Percentiles rank a stretch among this genome's conserved stretches.
Conservation (phyloP, 306 rosid species). For the Gastrolobium villosum region DNA sequence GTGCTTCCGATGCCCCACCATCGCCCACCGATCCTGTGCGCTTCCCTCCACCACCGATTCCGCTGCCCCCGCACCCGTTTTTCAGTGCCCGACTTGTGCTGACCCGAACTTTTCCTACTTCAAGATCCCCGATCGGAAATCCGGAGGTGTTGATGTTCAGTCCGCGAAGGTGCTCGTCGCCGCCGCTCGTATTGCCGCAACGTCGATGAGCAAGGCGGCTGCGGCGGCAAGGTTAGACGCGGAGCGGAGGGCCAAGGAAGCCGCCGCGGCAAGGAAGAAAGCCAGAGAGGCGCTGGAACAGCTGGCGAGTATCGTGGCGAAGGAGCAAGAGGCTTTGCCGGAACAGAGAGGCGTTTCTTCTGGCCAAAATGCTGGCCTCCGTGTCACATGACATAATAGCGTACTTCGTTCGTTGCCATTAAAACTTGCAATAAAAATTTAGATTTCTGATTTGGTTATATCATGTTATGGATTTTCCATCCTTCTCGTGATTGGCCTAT, state of each 20-base stretch:
- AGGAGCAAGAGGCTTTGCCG: slow-evolving; percentile 42
- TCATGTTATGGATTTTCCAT: slow-evolving; percentile 1
- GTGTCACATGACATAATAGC: slow-evolving; percentile 16
- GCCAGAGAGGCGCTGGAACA: slow-evolving; percentile 69
- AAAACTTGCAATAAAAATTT: slow-evolving; percentile 39
- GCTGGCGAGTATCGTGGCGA: slow-evolving; percentile 49
- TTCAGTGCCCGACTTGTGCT: slow-evolving; percentile 65
- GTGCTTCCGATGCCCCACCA: slow-evolving; percentile 74
- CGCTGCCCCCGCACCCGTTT: slow-evolving; percentile 36
- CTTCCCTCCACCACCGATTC: slow-evolving; percentile 20
- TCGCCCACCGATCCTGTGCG: slow-evolving; percentile 68
- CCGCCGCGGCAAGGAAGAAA: slow-evolving; percentile 64
- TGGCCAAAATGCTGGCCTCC: slow-evolving; percentile 23
- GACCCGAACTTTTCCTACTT: slow-evolving; percentile 63
- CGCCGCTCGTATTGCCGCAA: slow-evolving; percentile 63
- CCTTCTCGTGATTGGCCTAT: slow-evolving; percentile 6
- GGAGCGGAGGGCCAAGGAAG: slow-evolving; percentile 61
- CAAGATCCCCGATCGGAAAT: slow-evolving; percentile 11
- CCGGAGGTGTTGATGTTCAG: slow-evolving; percentile 31
- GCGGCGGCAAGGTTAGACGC: slow-evolving; percentile 58
- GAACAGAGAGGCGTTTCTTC: slow-evolving; percentile 8
- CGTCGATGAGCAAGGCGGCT: slow-evolving; percentile 60
- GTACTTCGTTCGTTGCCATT: slow-evolving; percentile 37
- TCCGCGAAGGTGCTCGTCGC: slow-evolving; percentile 60
- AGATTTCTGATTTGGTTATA: slow-evolving; percentile 30